Conservation (phyloP, 2,329 filamentous ascomycete genomes). For the Aspergillus fumigatus region DNA sequence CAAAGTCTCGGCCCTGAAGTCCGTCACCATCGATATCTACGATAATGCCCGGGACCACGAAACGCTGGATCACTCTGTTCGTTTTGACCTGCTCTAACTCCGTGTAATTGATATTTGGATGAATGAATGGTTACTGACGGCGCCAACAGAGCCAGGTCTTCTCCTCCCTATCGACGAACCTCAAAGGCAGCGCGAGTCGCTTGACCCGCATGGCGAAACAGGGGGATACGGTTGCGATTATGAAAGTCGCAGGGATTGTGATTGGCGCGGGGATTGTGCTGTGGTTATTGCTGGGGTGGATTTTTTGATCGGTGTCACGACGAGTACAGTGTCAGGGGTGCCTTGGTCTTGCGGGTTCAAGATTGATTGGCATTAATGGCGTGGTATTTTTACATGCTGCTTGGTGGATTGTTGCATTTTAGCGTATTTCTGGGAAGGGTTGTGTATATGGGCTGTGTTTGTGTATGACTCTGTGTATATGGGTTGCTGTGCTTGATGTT, state of each 20-base stretch:
- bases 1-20: conserved; percentile 87
- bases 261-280: conserved; percentile 67
- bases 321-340: neutral
- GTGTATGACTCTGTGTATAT: neutral
- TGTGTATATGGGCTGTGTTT: neutral
- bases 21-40: conserved; percentile 96
- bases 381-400: neutral
- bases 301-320: conserved; percentile 43
- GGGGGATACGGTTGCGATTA: conserved; percentile 84
- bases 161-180: conserved; percentile 73
- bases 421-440: neutral
- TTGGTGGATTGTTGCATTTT: neutral
- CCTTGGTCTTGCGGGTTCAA: conserved; percentile 10
- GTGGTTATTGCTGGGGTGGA: conserved; percentile 65
- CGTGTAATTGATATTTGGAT: neutral
- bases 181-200: conserved; percentile 78
- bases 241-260: conserved; percentile 84
- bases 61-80: conserved; percentile 80
- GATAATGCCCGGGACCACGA: conserved; percentile 87
- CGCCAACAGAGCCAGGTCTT: conserved; percentile 73
- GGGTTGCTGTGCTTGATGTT: neutral
- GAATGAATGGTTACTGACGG: neutral
- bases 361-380: conserved; percentile 1
- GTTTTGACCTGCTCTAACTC: conserved; percentile 26
- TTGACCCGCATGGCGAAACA: conserved; percentile 85